Evolutionary conservation across 768 basidiomycete genomes (phyloP).

Genomic region (Boletus vinaceobasis): DNA sequence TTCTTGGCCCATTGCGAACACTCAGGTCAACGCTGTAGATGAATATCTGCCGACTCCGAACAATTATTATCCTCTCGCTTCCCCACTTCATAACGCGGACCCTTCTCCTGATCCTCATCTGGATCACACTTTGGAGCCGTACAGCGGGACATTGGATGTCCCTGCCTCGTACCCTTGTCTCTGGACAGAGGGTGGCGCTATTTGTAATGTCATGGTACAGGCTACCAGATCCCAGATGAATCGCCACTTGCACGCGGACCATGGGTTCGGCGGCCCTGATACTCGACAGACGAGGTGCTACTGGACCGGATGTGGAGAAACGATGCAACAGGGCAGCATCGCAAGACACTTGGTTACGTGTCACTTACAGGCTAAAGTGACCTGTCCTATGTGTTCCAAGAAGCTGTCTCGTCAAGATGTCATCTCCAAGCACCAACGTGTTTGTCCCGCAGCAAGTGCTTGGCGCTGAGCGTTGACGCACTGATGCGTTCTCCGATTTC

Average conservation of each 20-base stretch:
- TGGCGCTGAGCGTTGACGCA: conserved; percentile 8
- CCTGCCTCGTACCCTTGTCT: conserved; percentile 16
- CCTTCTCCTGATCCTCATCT: not conserved
- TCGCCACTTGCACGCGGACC: conserved; percentile 23
- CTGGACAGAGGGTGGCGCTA: conserved; percentile 13
- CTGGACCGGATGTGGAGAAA: conserved; percentile 20
- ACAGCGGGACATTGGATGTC: not conserved
- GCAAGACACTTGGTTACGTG: conserved; percentile 28
- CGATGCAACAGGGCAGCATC: conserved; percentile 29
- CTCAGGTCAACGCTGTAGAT: not conserved
- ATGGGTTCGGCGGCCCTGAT: conserved; percentile 23
- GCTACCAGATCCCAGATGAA: conserved; percentile 25
- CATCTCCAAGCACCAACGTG: conserved; percentile 25
- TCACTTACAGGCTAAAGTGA: conserved; percentile 27
- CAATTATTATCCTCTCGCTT: not conserved
- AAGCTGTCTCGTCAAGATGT: conserved; percentile 27
- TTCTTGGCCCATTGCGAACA: not conserved
- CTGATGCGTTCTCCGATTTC: not conserved
- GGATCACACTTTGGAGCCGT: conserved; percentile 1
- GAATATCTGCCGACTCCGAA: not conserved
- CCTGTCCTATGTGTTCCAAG: conserved; percentile 27
- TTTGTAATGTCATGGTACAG: conserved; percentile 17
- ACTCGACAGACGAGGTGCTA: conserved; percentile 16
- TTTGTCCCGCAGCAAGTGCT: conserved; percentile 20
- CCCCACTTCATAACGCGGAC: not conserved